Base-by-base conservation (phyloP, 805 yeast species). In the Komagataella populi region DNA sequence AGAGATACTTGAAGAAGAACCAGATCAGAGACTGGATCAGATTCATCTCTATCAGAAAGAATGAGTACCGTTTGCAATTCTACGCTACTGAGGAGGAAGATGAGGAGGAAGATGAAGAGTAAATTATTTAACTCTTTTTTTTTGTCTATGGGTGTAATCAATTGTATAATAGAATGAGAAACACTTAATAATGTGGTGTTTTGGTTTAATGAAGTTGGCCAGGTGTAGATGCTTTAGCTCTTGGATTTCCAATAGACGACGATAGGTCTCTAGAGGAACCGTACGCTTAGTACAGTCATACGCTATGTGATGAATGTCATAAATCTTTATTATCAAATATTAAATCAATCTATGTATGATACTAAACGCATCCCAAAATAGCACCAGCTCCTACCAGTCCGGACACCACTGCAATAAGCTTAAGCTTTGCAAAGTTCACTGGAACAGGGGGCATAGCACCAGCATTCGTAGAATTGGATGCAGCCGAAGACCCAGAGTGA, bases 21-120 rank as follows among this genome's bases (percentile, higher is more conserved):
- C 95, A 87, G 79, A 87, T 91, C 81, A 89, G 97, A 83, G 98
- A 93, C 82, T 91, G 98, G 98, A 90, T 91, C 77, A 93, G 98
- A 83, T 90, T 91, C 70, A 96, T 91, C 63, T 87, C 98, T 61
- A 83, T 85, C 70, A 85, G 89, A 80, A 86, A 87, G 77, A 87
- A 90, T 84, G 83, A 81, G 74, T 93, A 93, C 87, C 86, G 86
- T 76, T 83, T 91, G 80, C 90, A 93, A 76, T 91, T 91, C 96
- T 93, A 87, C 96, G 88, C 95, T 75, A 93, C 91, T 73, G 89
- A 91, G 67, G 91, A 75, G 65, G 81, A 87, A 66, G 96, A 90
- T 68, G 97, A 90, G 69, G 87, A 81, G 65, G 96, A 86, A 72
- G 95, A 85, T 64, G 96, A 87, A 68, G 96, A 89, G 73, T 88